A percentile compares a stretch with the other conserved stretches of the same genome.
Conservation (phyloP, 1,284 basidiomycete species). For the Hymenochaete sp. region DNA sequence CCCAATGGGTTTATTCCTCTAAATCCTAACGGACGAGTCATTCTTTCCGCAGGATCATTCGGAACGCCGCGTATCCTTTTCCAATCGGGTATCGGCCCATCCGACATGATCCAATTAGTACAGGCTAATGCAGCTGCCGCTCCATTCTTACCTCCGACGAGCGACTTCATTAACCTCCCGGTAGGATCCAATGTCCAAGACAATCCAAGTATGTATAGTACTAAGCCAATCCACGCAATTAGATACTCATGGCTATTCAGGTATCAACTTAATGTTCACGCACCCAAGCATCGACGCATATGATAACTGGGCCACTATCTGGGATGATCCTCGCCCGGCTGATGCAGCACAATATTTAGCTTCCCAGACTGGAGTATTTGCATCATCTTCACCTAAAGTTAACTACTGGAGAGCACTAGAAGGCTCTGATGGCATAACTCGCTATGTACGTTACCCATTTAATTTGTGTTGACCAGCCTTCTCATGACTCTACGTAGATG, state of each 20-base stretch:
- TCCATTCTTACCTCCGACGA: constrained; percentile 39
- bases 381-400: constrained; percentile 48
- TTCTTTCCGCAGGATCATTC: constrained; percentile 49
- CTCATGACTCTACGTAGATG: constrained; percentile 26
- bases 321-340: constrained; percentile 41
- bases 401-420: constrained; percentile 56
- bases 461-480: not conserved
- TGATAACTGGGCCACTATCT: constrained; percentile 57
- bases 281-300: constrained; percentile 54
- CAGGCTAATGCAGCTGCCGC: constrained; percentile 37
- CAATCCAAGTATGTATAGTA: constrained; percentile 57
- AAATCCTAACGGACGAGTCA: constrained; percentile 48
- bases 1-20: constrained; percentile 47
- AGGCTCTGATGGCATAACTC: constrained; percentile 38
- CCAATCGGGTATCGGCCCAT: constrained; percentile 53
- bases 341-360: constrained; percentile 47
- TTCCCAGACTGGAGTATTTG: constrained; percentile 46
- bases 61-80: constrained; percentile 53
- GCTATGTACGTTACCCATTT: constrained; percentile 33
- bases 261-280: constrained; percentile 59
- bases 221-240: too few species aligned
- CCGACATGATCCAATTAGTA: constrained; percentile 48
- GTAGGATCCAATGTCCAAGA: constrained; percentile 46
- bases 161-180: constrained; percentile 50
- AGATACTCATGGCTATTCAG: too few species aligned